Conservation (phyloP, 495 filamentous ascomycete species). For the Trichoderma gamsii region DNA sequence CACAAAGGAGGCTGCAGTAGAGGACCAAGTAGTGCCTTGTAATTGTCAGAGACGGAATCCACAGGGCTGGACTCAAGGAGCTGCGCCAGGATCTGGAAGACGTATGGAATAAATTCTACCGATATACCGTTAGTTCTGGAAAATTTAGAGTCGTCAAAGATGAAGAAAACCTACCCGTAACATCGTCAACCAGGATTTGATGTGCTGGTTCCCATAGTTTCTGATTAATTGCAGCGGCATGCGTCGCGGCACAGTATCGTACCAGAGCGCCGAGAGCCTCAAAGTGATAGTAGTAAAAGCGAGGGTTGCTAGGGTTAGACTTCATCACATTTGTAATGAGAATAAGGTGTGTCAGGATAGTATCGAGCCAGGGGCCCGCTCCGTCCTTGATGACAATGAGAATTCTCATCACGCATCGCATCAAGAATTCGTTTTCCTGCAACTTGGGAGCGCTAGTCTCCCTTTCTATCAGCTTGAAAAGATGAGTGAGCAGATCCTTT, state of each 20-base stretch:
- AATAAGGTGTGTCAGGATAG: conserved; percentile 69
- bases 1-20: conserved; percentile 73
- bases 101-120: conserved; percentile 88
- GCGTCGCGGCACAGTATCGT: conserved; percentile 62
- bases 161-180: conserved; percentile 53
- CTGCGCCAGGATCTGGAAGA: conserved; percentile 90
- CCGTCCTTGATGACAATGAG: conserved; percentile 85
- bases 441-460: conserved; percentile 80
- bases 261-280: conserved; percentile 95
- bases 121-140: conserved; percentile 17
- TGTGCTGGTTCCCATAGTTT: conserved; percentile 73
- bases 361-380: conserved; percentile 61
- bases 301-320: conserved; percentile 90
- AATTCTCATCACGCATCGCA: conserved; percentile 96
- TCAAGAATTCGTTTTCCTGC: conserved; percentile 97
- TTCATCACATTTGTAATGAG: conserved; percentile 83
- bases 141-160: conserved; percentile 1
- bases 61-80: conserved; percentile 78
- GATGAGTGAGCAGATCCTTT: conserved; percentile 79
- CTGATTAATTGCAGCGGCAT: conserved; percentile 67
- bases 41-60: conserved; percentile 64
- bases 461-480: conserved; percentile 85
- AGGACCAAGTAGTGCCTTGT: conserved; percentile 65
- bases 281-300: conserved; percentile 98
- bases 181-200: conserved; percentile 66